phyloP scores from a whole-genome alignment of 2,329 filamentous ascomycete genomes.

The Colletotrichum acutatum region DNA sequence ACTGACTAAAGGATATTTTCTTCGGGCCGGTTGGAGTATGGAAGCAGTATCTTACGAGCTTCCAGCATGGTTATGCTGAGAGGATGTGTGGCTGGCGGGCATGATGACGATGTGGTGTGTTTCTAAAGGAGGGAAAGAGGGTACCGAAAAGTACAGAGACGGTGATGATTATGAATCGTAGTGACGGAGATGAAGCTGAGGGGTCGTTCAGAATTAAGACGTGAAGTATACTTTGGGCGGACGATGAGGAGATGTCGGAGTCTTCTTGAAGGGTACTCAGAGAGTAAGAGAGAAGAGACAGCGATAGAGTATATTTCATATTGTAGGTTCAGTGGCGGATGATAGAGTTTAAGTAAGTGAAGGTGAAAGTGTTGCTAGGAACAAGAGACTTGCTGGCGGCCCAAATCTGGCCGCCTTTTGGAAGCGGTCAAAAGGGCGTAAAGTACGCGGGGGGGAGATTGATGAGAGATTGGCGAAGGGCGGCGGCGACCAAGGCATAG shows the following conservation, averaged over 20 bases:
- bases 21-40: rapidly evolving
- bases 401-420: background rate
- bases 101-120: background rate
- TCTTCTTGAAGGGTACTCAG: background rate
- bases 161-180: too few species aligned
- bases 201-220: background rate
- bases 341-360: background rate
- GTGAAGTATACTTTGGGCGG: background rate
- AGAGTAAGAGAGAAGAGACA: background rate
- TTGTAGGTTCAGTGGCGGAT: background rate
- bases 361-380: background rate
- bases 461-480: background rate
- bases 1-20: too few species aligned
- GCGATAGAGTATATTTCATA: background rate
- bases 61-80: background rate
- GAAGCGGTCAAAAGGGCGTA: background rate
- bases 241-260: background rate
- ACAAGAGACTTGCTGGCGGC: background rate
- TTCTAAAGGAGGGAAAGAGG: background rate
- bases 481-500: background rate
- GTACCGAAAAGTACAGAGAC: too few species aligned
- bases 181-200: background rate
- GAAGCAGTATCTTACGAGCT: background rate
- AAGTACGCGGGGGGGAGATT: background rate
- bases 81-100: background rate